Percentiles rank a stretch among this genome's conserved stretches.
These are phyloP conservation scores for Jasminum sambac DNA, from an alignment of 257 asterid genomes.

Conservation along the genomic window DNA sequence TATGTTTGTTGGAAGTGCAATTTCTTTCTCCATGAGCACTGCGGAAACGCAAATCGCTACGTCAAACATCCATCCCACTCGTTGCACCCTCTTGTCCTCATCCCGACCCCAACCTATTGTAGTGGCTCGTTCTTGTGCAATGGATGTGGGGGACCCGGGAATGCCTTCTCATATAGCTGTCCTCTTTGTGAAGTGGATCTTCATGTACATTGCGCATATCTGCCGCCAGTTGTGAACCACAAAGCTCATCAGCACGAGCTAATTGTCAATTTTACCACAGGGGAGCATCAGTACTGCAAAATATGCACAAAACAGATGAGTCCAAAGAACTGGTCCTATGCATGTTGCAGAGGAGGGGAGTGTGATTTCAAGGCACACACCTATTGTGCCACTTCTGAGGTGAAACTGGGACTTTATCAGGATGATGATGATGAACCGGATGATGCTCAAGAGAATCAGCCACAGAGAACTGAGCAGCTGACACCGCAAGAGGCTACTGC, in stretches of 20 bases:
- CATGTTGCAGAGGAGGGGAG: constrained; percentile 36
- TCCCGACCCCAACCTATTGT: constrained; percentile 61
- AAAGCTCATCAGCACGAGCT: constrained; percentile 49
- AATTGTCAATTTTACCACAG: constrained; percentile 16
- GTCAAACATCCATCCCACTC: constrained; percentile 62
- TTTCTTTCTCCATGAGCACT: constrained; percentile 74
- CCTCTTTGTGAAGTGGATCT: constrained; percentile 65
- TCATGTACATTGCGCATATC: constrained; percentile 53
- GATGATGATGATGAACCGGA: constrained; percentile 18
- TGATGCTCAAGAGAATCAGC: neutral
- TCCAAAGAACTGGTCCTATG: constrained; percentile 46
- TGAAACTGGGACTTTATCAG: constrained; percentile 50
- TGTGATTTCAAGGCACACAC: constrained; percentile 58
- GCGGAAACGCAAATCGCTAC: constrained; percentile 62
- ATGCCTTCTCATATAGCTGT: constrained; percentile 53
- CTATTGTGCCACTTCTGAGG: constrained; percentile 57
- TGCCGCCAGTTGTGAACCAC: constrained; percentile 44
- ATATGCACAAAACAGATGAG: constrained; percentile 41
- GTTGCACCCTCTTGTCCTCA: constrained; percentile 53
- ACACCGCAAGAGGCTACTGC: constrained; percentile 28
- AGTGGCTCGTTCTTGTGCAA: constrained; percentile 59
- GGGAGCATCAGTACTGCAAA: constrained; percentile 33
- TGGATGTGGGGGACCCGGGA: constrained; percentile 56
- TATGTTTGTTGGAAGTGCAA: constrained; percentile 60
- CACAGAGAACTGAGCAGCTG: constrained; percentile 20